Base-by-base conservation (phyloP, 148 eudicot genomes). In the Diospyros lotus region DNA sequence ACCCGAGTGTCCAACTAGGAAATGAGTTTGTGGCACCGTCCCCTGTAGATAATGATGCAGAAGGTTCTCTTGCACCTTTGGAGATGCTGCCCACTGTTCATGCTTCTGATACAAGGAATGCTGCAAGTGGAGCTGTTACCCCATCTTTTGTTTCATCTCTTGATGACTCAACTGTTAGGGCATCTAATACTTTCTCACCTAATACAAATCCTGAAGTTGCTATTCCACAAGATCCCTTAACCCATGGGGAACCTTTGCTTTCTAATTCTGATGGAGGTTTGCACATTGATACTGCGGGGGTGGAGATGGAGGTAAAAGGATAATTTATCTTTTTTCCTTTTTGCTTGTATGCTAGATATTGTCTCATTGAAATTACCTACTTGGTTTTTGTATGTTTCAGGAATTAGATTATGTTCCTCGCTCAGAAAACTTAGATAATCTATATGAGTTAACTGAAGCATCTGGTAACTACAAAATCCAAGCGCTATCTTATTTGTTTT, bases 391-490 rank as follows among this genome's bases (percentile, higher is more conserved):
- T 79, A 52, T 13, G 41, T 77, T 79, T 84, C 77, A 90, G 98
- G 93, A 78, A 43, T 76, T 78, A 17, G 88, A 82, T 58, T 77
- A 72, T 65, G 75, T 76, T 75, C 80, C 86, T 81, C 81, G 65
- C 75, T 68, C 77, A 73, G 91, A 88, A 64, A 68, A 69, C 59
- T 70, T 66, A 1, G 84, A 85, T 48, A 72, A 63, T 45, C 66
- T 69, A 64, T 79, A 76, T 67, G 83, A 84, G 74, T 75, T 77
- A 68, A 81, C 77, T 14, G 67, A 77, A 66, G 46, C 60, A 65
- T 68, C 88, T 82, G 97, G 98, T 94, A 89, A 45, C 28, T 84
- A 68, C 45, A 12, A 38, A 70, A 69, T 74, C 78, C 65, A 42
- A 38, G 46, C 55, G 13, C 71, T 62, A 3, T 66, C 15, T 61